Evolutionary conservation across 2,329 filamentous ascomycete species (phyloP), one percentile per base, ranked within the genome.

Genomic region (Aspergillus amoenus): DNA sequence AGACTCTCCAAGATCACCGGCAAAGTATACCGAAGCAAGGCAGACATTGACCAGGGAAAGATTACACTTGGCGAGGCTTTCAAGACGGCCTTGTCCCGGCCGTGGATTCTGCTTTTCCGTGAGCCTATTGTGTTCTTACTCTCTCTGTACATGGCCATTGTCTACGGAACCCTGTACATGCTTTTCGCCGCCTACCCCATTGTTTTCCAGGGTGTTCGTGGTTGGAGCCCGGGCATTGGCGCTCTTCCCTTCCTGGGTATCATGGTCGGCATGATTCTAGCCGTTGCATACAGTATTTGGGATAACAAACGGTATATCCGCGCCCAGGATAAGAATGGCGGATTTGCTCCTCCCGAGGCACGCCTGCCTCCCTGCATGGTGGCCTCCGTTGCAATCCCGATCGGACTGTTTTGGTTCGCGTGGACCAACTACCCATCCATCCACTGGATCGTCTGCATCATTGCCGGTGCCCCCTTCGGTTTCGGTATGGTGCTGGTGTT

Each of bases 291-390:
- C 66, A 77, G 67, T 34, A 70, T 78, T 24, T 67, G 63, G 22
- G 76, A 78, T 60, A 78, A 79, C 60, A 70, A 67, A 44, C 72
- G 76, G n/a, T 76, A 75, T 51, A 54, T 70, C 22, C 66, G 67
- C 55, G 71, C 80, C 24, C 72, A 76, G 12, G 73, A 77, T 18
- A 73, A 76, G 24, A 64, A 81, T 17, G 76, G 74, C 2, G 86
- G 86, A 5, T 82, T 85, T 57, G 84, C 84, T 8, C 80, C 85
- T n/a, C 84, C 85, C 0, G 84, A 86, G 71, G 80, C 80, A 40
- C 81, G 80, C 48, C 69, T 84, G 2, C 79, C 81, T 2, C 78
- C 81, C 5, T 77, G 74, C 44, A 78, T 82, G 58, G 59, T 81
- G 3, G 79, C 79, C 32, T 78, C 76, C 52, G 72, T 83, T 21